These are phyloP conservation scores for Petunia axillaris DNA, from an alignment of 257 asterid species.

Conservation along the genomic window DNA sequence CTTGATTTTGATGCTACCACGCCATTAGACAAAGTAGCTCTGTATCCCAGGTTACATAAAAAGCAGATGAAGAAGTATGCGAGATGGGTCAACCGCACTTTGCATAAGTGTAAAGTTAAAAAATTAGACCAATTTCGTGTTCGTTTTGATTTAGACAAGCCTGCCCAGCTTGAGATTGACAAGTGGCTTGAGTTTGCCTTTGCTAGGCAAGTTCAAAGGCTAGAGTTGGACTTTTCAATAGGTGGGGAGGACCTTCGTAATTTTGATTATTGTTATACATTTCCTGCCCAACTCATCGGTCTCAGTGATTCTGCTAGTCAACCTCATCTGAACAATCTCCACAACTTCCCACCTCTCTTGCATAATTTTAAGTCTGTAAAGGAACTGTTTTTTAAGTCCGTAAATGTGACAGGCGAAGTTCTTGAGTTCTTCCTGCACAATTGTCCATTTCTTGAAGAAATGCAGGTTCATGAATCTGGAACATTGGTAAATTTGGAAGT, in stretches of 20 bases:
- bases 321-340: too few relatives aligned
- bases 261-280: too few relatives aligned
- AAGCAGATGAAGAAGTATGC: not conserved
- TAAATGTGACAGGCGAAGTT: constrained; percentile 52
- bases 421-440: constrained; percentile 36
- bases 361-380: constrained; percentile 34
- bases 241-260: too few relatives aligned
- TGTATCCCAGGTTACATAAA: not conserved
- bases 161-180: not conserved
- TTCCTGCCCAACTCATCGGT: too few relatives aligned
- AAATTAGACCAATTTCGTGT: not conserved
- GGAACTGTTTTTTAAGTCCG: constrained; percentile 44
- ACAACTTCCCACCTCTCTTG: too few relatives aligned
- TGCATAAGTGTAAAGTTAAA: not conserved
- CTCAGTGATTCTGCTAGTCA: too few relatives aligned
- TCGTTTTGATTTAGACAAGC: not conserved
- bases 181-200: constrained; percentile 29
- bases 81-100: not conserved
- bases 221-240: constrained; percentile 1
- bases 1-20: constrained; percentile 18
- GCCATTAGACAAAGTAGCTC: not conserved
- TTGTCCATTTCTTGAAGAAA: constrained; percentile 39
- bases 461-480: not conserved
- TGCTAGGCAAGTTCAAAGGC: constrained; percentile 21
- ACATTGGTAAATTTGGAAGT: too few relatives aligned